These are phyloP conservation scores for Monosporozyma servazzii DNA, from an alignment of 805 yeast species.

Conservation along the genomic window DNA sequence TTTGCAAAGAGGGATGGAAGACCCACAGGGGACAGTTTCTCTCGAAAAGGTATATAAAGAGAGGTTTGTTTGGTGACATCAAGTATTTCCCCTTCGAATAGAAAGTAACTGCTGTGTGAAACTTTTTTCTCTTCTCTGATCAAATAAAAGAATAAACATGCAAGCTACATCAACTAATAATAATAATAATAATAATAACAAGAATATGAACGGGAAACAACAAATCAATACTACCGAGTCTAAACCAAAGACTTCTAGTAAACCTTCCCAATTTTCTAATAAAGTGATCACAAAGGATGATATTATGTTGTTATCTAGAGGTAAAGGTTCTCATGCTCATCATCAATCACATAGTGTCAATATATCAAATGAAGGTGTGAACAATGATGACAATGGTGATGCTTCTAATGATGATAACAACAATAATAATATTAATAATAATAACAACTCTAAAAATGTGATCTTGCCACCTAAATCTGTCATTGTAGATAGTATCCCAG, in stretches of 20 bases:
- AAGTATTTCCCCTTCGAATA: background rate
- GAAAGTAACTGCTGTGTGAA: background rate
- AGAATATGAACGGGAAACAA: background rate
- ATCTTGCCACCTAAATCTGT: slow-evolving; percentile 1
- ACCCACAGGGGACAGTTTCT: background rate
- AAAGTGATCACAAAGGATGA: slow-evolving; percentile 22
- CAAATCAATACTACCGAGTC: background rate
- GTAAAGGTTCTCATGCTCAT: slow-evolving; percentile 1
- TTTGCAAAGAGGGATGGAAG: background rate
- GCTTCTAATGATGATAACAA: background rate
- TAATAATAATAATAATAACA: too few relatives aligned
- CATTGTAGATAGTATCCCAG: slow-evolving; percentile 8
- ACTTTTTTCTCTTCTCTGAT: background rate
- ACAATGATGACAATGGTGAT: background rate
- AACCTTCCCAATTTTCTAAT: slow-evolving; percentile 12
- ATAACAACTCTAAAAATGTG: background rate
- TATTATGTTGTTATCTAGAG: slow-evolving; percentile 17
- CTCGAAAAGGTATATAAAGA: background rate
- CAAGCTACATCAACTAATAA: background rate
- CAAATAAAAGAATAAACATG: background rate
- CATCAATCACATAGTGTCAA: background rate
- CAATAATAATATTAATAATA: background rate
- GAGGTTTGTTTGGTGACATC: background rate
- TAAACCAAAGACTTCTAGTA: background rate
- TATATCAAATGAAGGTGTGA: background rate